A percentile compares a stretch with the other conserved stretches of the same genome.
phyloP scores from a whole-genome alignment of 2,329 filamentous ascomycete species.

The Parascedosporium putredinis region DNA sequence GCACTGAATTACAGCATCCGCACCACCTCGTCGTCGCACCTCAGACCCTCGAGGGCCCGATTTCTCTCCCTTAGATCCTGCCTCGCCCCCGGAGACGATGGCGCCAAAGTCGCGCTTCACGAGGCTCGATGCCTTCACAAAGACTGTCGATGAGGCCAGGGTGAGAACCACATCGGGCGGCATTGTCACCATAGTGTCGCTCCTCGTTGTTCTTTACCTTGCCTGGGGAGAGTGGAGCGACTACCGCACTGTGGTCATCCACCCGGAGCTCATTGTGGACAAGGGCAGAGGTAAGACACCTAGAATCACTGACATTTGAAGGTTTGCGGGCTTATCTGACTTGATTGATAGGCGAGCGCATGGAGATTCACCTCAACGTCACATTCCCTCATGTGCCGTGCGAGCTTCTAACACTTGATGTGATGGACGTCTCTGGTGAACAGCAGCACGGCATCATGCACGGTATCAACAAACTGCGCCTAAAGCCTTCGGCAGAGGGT shows the following conservation, averaged over 20 bases:
- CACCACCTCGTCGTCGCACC: background rate
- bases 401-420: constrained; percentile 89
- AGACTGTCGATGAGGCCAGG: constrained; percentile 96
- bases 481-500: constrained; percentile 62
- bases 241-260: constrained; percentile 74
- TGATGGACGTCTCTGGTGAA: constrained; percentile 98
- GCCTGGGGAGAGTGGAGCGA: constrained; percentile 94
- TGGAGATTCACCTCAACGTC: constrained; percentile 98
- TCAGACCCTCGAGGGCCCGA: constrained; percentile 6
- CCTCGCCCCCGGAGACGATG: constrained; percentile 41
- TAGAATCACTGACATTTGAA: background rate
- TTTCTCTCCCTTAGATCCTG: background rate
- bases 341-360: constrained; percentile 66
- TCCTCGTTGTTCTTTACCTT: constrained; percentile 80
- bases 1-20: background rate
- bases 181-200: constrained; percentile 82
- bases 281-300: constrained; percentile 70
- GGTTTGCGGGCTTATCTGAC: constrained; percentile 13
- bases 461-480: constrained; percentile 81
- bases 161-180: constrained; percentile 93
- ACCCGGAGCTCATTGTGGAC: constrained; percentile 90
- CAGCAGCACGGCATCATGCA: constrained; percentile 91
- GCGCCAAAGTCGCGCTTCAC: constrained; percentile 87
- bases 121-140: constrained; percentile 95
- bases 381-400: constrained; percentile 91